These are phyloP conservation scores for Curvularia eragrostidis DNA, from an alignment of 2,329 filamentous ascomycete species.

Conservation along the genomic window DNA sequence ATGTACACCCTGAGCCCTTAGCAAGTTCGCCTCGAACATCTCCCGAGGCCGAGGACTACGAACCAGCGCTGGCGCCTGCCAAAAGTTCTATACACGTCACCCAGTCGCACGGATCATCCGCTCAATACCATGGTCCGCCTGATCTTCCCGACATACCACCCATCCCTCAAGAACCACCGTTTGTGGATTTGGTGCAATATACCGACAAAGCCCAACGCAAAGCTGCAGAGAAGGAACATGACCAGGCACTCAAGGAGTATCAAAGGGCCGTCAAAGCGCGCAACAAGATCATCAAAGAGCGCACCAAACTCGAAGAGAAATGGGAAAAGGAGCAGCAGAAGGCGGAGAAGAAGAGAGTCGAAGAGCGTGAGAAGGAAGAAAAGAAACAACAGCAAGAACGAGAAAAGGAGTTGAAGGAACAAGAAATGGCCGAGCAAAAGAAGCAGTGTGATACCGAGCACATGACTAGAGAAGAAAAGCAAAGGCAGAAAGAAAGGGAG, in stretches of 20 bases:
- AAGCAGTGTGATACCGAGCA: slow-evolving; percentile 23
- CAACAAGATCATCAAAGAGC: slow-evolving; percentile 68
- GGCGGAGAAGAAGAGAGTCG: slow-evolving; percentile 19
- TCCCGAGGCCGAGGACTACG: slow-evolving; percentile 55
- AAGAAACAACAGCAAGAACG: slow-evolving; percentile 32
- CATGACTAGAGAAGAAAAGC: slow-evolving; percentile 13
- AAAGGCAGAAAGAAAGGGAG: slow-evolving; percentile 18
- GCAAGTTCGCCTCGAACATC: slow-evolving; percentile 54
- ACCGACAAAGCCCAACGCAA: slow-evolving; percentile 71
- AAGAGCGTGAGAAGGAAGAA: slow-evolving; percentile 19
- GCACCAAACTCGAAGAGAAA: slow-evolving; percentile 63
- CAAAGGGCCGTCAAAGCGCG: slow-evolving; percentile 71
- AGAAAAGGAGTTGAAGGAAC: slow-evolving; percentile 5
- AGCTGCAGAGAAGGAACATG: slow-evolving; percentile 72
- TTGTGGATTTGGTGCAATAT: slow-evolving; percentile 65
- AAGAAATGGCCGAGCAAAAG: slow-evolving; percentile 28
- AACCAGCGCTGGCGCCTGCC: slow-evolving; percentile 12
- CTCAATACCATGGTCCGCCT: slow-evolving; percentile 11
- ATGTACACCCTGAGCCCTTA: slow-evolving; percentile 18
- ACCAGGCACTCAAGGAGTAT: slow-evolving; percentile 68
- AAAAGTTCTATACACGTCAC: background rate
- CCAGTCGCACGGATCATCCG: background rate
- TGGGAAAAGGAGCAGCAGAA: slow-evolving; percentile 41
- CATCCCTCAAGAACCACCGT: slow-evolving; percentile 61
- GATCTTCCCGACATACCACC: slow-evolving; percentile 57